A percentile compares a stretch with the other conserved stretches of the same genome.
Evolutionary conservation across 345 rosid genomes (phyloP).

Genomic region (Isatis tinctoria): DNA sequence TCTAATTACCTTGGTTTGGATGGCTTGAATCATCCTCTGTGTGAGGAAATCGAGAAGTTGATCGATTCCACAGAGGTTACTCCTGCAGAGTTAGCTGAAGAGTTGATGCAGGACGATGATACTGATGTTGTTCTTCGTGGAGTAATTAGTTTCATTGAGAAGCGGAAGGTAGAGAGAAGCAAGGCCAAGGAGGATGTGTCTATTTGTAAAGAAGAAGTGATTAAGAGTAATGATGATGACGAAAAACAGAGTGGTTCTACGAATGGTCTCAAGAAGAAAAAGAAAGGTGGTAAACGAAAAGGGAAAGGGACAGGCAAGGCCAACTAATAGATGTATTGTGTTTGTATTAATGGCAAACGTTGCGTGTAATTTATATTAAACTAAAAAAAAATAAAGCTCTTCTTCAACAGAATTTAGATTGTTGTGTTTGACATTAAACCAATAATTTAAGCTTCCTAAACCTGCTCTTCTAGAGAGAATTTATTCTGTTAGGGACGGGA

Average conservation of each 20-base stretch:
- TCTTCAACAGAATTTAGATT: no score
- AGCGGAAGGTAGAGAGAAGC: slow-evolving; percentile 26
- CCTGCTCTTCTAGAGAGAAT: no score
- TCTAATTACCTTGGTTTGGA: slow-evolving; percentile 35
- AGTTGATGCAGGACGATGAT: slow-evolving; percentile 47
- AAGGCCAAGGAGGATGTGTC: slow-evolving; percentile 1
- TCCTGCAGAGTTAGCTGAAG: slow-evolving; percentile 48
- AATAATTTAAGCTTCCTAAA: no score
- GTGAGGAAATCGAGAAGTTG: slow-evolving; percentile 34
- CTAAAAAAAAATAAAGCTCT: no score
- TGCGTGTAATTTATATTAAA: no score
- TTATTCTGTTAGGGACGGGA: no score
- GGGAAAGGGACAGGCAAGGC: no score
- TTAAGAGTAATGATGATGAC: neutral
- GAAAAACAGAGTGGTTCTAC: neutral
- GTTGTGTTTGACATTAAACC: no score
- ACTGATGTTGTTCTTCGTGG: slow-evolving; percentile 35
- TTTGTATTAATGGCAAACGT: no score
- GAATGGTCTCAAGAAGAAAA: no score
- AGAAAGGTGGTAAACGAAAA: no score
- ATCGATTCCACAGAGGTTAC: slow-evolving; percentile 34
- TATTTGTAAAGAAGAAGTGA: neutral
- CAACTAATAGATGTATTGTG: no score
- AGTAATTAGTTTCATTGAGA: slow-evolving; percentile 33
- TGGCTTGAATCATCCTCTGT: slow-evolving; percentile 26